phyloP scores from a whole-genome alignment of 2,329 filamentous ascomycete genomes.

The Magnaporthiopsis poae region DNA sequence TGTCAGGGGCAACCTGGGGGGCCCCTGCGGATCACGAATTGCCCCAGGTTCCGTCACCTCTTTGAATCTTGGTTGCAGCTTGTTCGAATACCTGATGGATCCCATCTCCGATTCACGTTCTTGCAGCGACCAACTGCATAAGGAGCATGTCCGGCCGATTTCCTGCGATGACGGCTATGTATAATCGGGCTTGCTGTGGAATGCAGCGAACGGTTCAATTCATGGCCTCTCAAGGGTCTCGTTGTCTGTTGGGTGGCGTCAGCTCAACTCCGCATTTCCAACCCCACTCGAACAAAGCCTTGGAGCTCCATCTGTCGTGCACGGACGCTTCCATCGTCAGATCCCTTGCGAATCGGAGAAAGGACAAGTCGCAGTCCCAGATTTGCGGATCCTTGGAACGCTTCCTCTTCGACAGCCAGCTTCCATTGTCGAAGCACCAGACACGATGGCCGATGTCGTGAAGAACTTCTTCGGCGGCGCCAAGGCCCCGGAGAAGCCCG shows the following conservation, averaged over 20 bases:
- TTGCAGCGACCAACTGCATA: too few species aligned
- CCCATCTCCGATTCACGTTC: not conserved
- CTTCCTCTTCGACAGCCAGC: slow-evolving; percentile 14
- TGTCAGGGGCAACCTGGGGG: slow-evolving; percentile 11
- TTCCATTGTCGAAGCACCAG: not conserved
- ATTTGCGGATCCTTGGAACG: not conserved
- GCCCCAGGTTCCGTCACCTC: not conserved
- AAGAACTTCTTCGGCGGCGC: slow-evolving; percentile 61
- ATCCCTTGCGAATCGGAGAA: slow-evolving; percentile 7
- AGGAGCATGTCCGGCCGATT: too few species aligned
- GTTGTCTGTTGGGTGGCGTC: not conserved
- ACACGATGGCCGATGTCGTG: slow-evolving; percentile 46
- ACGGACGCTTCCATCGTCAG: slow-evolving; percentile 8
- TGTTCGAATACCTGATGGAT: too few species aligned
- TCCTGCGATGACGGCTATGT: too few species aligned
- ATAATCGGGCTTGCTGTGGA: not conserved
- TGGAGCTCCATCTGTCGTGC: slow-evolving; percentile 2
- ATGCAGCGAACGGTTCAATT: not conserved
- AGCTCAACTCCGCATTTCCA: not conserved
- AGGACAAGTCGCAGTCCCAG: slow-evolving; percentile 1
- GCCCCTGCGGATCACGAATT: not conserved
- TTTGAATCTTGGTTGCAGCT: not conserved
- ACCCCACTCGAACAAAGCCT: slow-evolving; percentile 6
- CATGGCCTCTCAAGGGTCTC: not conserved
- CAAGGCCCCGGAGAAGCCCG: slow-evolving; percentile 46